Evolutionary conservation across 2,329 filamentous ascomycete genomes (phyloP).

Genomic region (Lomentospora prolificans): DNA sequence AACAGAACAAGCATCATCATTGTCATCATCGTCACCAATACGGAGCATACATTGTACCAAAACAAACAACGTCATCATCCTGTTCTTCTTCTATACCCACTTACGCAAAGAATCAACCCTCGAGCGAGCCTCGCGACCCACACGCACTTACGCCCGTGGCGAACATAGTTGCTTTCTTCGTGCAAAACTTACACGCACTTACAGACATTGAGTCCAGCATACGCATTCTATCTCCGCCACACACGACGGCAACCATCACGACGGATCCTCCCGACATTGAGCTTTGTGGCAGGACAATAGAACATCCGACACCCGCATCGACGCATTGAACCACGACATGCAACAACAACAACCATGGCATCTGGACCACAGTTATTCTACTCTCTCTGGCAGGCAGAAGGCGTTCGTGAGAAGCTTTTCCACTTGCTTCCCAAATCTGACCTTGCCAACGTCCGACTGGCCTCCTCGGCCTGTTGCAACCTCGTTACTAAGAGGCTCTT

Average conservation of each 20-base stretch:
- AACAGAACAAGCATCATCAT: background rate
- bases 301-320: background rate
- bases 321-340: conserved; percentile 30
- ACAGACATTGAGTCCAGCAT: too few relatives aligned
- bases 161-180: background rate
- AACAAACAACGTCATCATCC: background rate
- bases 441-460: conserved; percentile 51
- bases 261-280: background rate
- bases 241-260: background rate
- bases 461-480: conserved; percentile 61
- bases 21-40: background rate
- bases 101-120: background rate
- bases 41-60: background rate
- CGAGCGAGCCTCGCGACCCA: background rate
- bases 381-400: conserved; percentile 43
- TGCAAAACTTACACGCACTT: background rate
- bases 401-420: conserved; percentile 40
- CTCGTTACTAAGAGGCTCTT: conserved; percentile 62
- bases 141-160: background rate
- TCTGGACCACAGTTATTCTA: conserved; percentile 39
- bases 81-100: background rate
- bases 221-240: too few relatives aligned
- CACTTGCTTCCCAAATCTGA: conserved; percentile 38
- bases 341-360: conserved; percentile 39
- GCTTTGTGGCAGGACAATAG: background rate